Evolutionary conservation across 2,329 filamentous ascomycete species (phyloP).

Genomic region (Thermothelomyces thermophilus): DNA sequence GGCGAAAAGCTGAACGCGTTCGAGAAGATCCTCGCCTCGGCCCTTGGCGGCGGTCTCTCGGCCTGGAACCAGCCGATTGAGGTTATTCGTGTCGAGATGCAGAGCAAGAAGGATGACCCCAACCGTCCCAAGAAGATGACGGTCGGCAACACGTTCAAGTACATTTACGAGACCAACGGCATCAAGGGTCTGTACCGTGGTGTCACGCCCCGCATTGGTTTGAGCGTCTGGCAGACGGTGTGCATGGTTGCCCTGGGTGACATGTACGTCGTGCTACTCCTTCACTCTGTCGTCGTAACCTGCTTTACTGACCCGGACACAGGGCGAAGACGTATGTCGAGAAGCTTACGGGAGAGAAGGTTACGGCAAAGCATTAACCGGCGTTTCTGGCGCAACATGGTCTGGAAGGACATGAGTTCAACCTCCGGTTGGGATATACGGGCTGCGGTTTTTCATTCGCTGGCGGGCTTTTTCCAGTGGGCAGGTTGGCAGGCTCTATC

Average conservation of each 20-base stretch:
- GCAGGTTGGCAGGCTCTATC: background rate
- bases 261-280: conserved; percentile 61
- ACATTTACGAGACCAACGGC: conserved; percentile 89
- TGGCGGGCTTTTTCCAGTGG: background rate
- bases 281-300: conserved; percentile 3
- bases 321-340: conserved; percentile 64
- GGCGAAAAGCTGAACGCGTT: conserved; percentile 66
- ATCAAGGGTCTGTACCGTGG: conserved; percentile 91
- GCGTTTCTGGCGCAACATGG: conserved; percentile 2
- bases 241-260: conserved; percentile 99
- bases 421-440: background rate
- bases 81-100: conserved; percentile 99
- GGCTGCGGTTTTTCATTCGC: background rate
- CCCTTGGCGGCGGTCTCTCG: conserved; percentile 84
- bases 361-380: conserved; percentile 61
- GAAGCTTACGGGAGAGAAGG: conserved; percentile 56
- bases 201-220: conserved; percentile 85
- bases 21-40: conserved; percentile 86
- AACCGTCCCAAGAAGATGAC: conserved; percentile 99
- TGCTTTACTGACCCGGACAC: conserved; percentile 15
- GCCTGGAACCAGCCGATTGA: conserved; percentile 99
- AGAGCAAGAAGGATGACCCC: conserved; percentile 96
- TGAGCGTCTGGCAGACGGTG: conserved; percentile 97
- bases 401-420: background rate
- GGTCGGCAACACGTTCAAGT: conserved; percentile 74